Evolutionary conservation across 2,329 filamentous ascomycete species (phyloP).

Genomic region (Epichloe brachyelytri): DNA sequence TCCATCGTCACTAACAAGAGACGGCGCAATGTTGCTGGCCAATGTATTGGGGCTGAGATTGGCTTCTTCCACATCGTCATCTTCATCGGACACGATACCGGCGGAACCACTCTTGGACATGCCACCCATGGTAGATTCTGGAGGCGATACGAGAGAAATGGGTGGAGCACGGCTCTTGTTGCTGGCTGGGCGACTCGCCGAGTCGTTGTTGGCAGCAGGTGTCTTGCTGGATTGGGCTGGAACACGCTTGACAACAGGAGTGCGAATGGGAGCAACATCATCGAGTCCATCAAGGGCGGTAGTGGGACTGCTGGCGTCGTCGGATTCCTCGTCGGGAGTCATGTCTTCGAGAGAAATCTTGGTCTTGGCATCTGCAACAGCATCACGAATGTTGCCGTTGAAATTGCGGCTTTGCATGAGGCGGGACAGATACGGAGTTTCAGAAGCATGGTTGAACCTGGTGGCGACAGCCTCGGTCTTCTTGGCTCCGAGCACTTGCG

Average conservation of each 20-base stretch:
- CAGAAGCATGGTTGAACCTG: slow-evolving; percentile 38
- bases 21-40: slow-evolving; percentile 64
- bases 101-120: slow-evolving; percentile 12
- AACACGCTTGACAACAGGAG: slow-evolving; percentile 39
- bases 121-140: slow-evolving; percentile 11
- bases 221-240: slow-evolving; percentile 42
- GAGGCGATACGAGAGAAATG: slow-evolving; percentile 27
- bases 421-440: slow-evolving; percentile 54
- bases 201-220: slow-evolving; percentile 29
- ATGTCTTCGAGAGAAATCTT: slow-evolving; percentile 37
- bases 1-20: slow-evolving; percentile 67
- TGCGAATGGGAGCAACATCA: slow-evolving; percentile 15
- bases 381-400: slow-evolving; percentile 42
- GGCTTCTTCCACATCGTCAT: slow-evolving; percentile 40
- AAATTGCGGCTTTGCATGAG: slow-evolving; percentile 51
- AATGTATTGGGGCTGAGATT: slow-evolving; percentile 58
- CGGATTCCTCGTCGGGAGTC: slow-evolving; percentile 41
- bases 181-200: slow-evolving; percentile 37
- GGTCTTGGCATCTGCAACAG: slow-evolving; percentile 47
- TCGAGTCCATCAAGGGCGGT: slow-evolving; percentile 6
- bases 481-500: not conserved
- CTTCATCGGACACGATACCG: slow-evolving; percentile 26
- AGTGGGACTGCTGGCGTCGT: slow-evolving; percentile 19
- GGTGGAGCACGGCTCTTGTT: slow-evolving; percentile 38
- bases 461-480: not conserved